Conservation (phyloP, 2,329 filamentous ascomycete species). For the Fusarium phyllophilum region DNA sequence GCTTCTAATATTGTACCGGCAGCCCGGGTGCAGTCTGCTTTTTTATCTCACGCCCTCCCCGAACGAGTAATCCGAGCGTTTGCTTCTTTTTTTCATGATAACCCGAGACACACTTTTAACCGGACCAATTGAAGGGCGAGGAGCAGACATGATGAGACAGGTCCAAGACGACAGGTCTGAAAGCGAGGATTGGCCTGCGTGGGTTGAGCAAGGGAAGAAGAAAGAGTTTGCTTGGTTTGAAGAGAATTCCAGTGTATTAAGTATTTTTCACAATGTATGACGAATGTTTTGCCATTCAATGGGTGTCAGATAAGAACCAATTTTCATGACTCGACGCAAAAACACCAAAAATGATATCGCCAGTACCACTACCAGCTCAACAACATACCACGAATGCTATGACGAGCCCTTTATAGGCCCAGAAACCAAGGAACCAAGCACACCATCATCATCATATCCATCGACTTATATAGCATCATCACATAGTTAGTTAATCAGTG, state of each 20-base stretch:
- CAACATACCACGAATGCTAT: slow-evolving; percentile 22
- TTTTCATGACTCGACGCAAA: slow-evolving; percentile 11
- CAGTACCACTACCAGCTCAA: slow-evolving; percentile 10
- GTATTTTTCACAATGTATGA: not conserved
- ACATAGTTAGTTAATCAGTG: not conserved
- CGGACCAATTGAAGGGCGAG: slow-evolving; percentile 35
- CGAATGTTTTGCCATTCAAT: not conserved
- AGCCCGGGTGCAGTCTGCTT: slow-evolving; percentile 4
- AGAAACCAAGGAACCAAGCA: slow-evolving; percentile 7
- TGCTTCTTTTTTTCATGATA: slow-evolving; percentile 18
- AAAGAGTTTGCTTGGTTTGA: not conserved
- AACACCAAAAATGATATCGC: slow-evolving; percentile 34
- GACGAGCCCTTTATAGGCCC: slow-evolving; percentile 4
- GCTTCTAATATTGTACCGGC: slow-evolving; percentile 16
- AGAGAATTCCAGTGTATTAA: not conserved
- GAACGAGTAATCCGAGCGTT: slow-evolving; percentile 33
- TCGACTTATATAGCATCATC: slow-evolving; percentile 15
- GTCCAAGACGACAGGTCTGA: slow-evolving; percentile 5
- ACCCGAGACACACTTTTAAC: slow-evolving; percentile 20
- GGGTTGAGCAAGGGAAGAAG: not conserved
- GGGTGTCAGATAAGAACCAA: not conserved
- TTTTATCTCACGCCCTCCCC: slow-evolving; percentile 13
- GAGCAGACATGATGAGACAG: slow-evolving; percentile 20
- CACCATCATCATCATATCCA: slow-evolving; percentile 31
- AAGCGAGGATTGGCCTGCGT: slow-evolving; percentile 13